Evolutionary conservation across 1,284 basidiomycete genomes (phyloP), one percentile per base, ranked within the genome.

Genomic region (Polyporus tsugae): DNA sequence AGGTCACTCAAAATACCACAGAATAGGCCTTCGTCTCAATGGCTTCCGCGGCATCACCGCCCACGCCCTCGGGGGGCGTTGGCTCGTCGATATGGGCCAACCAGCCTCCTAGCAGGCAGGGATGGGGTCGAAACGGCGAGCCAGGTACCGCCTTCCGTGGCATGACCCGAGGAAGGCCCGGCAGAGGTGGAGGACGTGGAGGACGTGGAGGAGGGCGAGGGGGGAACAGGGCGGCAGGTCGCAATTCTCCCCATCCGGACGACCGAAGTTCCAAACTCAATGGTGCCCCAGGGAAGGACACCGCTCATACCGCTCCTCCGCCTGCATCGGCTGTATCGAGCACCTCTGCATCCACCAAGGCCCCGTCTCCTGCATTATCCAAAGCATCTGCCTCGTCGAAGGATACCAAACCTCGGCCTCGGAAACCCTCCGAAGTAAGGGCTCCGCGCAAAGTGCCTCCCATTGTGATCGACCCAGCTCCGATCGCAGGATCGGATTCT

Each of bases 71-170:
- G 42, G 73, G 69, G 64, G 75, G 73, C 10, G 72, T 71, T 22
- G 71, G 52, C 62, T 60, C 74, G 60, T 76, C 77, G 11, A 77
- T 75, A 72, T 77, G 75, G 75, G 73, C 75, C 2, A 64, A 64
- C 60, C 70, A 76, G 68, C 70, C 77, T 63, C 69, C 75, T 52
- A 64, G 70, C 63, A 80, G 82, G 62, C 75, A 78, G 65, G 82
- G 82, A 62, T 87, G 88, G 88, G 78, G 77, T 57, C 81, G 82
- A 60, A 76, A 78, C 33, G 81, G 80, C 57, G 89, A 89, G 49
- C 78, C 84, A 66, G 85, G 84, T 11, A 80, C 85, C 41, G 82
- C 86, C 38, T 86, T 87, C 73, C 85, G 83, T 60, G 80, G 80
- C 6, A 29, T 64, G 17, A 65, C 70, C 49, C 76, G 72, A 64